A percentile compares a stretch with the other conserved stretches of the same genome.
These are phyloP conservation scores for Hemileia vastatrix DNA, from an alignment of 1,284 basidiomycete genomes.

Conservation along the genomic window DNA sequence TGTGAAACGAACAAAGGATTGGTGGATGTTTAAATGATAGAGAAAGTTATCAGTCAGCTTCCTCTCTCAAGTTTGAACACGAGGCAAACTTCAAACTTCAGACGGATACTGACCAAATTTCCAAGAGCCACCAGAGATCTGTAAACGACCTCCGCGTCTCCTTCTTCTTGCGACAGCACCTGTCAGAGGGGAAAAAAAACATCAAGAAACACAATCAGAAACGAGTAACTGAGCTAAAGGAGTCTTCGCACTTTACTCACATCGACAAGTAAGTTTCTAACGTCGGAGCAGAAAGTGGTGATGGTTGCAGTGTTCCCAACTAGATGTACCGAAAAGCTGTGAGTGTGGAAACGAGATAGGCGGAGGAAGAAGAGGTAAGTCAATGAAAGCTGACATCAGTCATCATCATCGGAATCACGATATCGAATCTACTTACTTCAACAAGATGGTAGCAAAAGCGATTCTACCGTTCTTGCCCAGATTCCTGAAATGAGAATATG, in stretches of 20 bases:
- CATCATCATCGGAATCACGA: neutral
- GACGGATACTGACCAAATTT: constrained; percentile 17
- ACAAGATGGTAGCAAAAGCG: constrained; percentile 36
- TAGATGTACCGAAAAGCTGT: neutral
- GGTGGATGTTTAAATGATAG: no score
- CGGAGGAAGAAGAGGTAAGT: constrained; percentile 8
- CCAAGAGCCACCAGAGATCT: constrained; percentile 13
- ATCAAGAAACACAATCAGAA: no score
- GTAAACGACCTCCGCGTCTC: constrained; percentile 17
- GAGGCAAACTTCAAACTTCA: no score
- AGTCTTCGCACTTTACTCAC: constrained; percentile 18
- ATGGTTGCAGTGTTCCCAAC: neutral
- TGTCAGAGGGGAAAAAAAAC: no score
- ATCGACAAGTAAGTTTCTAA: constrained; percentile 32
- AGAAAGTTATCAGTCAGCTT: no score
- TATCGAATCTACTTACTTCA: constrained; percentile 27
- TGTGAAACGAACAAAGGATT: no score
- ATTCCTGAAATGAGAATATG: constrained; percentile 28
- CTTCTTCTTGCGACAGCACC: no score
- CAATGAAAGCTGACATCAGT: neutral
- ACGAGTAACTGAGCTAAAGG: no score
- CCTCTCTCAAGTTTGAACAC: no score
- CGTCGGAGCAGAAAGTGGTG: constrained; percentile 24
- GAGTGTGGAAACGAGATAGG: neutral
- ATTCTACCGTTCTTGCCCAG: constrained; percentile 35